Percentiles rank a stretch among this genome's conserved stretches.
phyloP scores from a whole-genome alignment of 768 basidiomycete species.

The Boletus patriciae region DNA sequence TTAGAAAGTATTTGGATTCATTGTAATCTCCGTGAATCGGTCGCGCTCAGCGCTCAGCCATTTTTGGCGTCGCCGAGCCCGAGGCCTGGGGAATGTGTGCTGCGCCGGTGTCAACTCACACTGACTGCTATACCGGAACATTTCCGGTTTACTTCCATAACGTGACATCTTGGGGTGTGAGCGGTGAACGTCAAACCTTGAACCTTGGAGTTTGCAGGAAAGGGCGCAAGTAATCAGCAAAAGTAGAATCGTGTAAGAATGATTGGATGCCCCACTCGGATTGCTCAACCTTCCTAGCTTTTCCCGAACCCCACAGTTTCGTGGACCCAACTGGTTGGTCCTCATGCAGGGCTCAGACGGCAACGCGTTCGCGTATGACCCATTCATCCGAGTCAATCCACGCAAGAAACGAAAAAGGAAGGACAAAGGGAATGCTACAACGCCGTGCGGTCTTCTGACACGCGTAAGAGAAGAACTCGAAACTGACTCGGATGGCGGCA shows the following conservation, averaged over 20 bases:
- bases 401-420: slow-evolving; percentile 53
- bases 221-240: not conserved
- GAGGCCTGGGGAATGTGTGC: not conserved
- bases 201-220: too few relatives aligned
- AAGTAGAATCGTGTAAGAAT: not conserved
- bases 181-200: too few relatives aligned
- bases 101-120: not conserved
- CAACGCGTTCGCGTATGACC: slow-evolving; percentile 39
- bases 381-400: slow-evolving; percentile 51
- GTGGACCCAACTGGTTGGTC: not conserved
- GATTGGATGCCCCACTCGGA: not conserved
- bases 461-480: slow-evolving; percentile 47
- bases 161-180: not conserved
- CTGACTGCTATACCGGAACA: slow-evolving; percentile 10
- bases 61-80: not conserved
- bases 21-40: not conserved
- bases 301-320: not conserved
- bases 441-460: slow-evolving; percentile 42
- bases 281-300: not conserved
- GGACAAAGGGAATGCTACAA: slow-evolving; percentile 28
- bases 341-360: slow-evolving; percentile 18
- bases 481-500: slow-evolving; percentile 35
- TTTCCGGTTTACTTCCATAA: slow-evolving; percentile 9
- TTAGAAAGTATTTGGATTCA: slow-evolving; percentile 34
- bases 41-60: not conserved